Conservation (phyloP, 148 eudicot genomes). For the Rhododendron kiyosumense region DNA sequence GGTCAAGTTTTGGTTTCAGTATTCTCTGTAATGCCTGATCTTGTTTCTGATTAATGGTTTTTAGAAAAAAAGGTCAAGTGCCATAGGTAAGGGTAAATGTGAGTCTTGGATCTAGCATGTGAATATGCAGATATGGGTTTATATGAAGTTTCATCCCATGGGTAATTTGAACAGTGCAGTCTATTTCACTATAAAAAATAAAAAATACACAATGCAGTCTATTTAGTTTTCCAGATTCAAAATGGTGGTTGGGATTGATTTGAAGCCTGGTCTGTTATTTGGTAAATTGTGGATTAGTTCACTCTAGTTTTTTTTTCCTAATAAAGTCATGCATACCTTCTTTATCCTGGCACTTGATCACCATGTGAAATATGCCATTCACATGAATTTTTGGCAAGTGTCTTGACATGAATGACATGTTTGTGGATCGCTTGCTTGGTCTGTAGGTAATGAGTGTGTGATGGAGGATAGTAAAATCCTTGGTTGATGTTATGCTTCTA, state of each 20-base stretch:
- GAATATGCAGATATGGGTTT: neutral
- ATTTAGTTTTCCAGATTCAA: neutral
- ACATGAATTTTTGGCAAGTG: neutral
- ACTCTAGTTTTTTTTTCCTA: neutral
- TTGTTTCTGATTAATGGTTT: neutral
- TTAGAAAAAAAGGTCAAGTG: neutral
- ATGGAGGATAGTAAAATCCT: neutral
- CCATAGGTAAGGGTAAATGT: neutral
- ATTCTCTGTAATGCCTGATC: neutral
- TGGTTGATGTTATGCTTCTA: neutral
- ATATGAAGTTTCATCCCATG: neutral
- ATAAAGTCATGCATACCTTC: neutral
- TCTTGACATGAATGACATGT: neutral
- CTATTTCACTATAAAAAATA: neutral
- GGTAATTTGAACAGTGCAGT: neutral
- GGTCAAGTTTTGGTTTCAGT: neutral
- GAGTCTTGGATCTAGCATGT: neutral
- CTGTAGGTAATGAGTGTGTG: neutral
- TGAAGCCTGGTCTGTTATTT: neutral
- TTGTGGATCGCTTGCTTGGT: neutral
- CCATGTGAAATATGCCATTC: neutral
- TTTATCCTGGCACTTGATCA: slow-evolving; percentile 3
- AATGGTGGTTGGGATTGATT: neutral
- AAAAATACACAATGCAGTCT: too few relatives aligned
- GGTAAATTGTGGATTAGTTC: neutral